Conservation (phyloP, 1,284 basidiomycete species). For the Vanrija pseudolonga region DNA sequence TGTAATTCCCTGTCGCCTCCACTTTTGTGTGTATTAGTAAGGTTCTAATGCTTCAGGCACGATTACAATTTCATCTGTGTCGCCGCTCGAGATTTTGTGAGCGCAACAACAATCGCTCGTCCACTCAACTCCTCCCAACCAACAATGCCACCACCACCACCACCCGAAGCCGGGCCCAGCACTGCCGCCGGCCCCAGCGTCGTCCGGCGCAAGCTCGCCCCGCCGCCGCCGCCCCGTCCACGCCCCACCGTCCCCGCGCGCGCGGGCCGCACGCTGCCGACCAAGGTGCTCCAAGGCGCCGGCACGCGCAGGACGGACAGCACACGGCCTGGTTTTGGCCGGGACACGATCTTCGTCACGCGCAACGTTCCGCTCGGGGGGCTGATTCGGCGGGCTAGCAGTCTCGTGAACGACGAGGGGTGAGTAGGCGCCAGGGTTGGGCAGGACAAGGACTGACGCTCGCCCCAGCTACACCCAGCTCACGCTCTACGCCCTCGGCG, state of each 20-base stretch:
- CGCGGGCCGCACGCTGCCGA: conserved; percentile 15
- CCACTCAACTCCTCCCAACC: not conserved
- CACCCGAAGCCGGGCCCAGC: not conserved
- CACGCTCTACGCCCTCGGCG: conserved; percentile 75
- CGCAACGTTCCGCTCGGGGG: conserved; percentile 75
- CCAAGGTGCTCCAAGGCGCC: conserved; percentile 36
- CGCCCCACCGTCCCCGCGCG: not conserved
- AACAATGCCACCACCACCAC: not conserved
- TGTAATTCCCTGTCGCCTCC: not conserved
- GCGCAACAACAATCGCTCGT: not conserved
- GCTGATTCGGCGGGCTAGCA: conserved; percentile 60
- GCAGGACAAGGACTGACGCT: conserved; percentile 69
- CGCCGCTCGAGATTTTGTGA: not conserved
- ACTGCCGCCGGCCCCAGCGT: not conserved
- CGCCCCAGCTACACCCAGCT: conserved; percentile 58
- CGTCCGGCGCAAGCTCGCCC: conserved; percentile 12
- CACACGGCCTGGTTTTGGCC: conserved; percentile 52
- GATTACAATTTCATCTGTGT: too few relatives aligned
- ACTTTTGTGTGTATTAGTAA: too few relatives aligned
- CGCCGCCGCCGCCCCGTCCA: conserved; percentile 12
- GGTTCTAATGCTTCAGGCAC: too few relatives aligned
- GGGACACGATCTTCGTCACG: conserved; percentile 74
- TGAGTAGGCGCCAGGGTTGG: conserved; percentile 83
- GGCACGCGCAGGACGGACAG: conserved; percentile 30
- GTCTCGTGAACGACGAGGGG: conserved; percentile 84